Evolutionary conservation across 2,329 filamentous ascomycete species (phyloP).

Genomic region (Fusarium pseudocircinatum): DNA sequence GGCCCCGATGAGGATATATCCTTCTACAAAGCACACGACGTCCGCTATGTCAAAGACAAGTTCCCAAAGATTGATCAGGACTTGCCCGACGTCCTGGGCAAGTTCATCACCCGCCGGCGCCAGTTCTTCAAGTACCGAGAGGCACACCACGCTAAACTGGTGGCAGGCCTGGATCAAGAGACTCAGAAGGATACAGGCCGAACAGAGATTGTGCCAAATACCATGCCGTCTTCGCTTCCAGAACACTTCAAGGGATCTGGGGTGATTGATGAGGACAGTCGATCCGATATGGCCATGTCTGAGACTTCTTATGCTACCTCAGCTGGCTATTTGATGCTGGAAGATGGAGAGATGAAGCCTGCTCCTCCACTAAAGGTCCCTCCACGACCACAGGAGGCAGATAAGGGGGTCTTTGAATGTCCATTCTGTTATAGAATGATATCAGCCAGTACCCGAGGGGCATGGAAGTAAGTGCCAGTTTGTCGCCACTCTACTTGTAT

Average conservation of each 20-base stretch:
- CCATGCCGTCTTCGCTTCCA: conserved; percentile 39
- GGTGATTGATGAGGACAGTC: conserved; percentile 29
- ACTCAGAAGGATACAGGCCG: conserved; percentile 3
- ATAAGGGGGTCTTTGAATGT: conserved; percentile 48
- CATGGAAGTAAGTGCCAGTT: conserved; percentile 45
- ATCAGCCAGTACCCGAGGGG: conserved; percentile 28
- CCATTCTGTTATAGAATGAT: conserved; percentile 53
- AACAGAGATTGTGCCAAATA: conserved; percentile 16
- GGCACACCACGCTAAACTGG: conserved; percentile 48
- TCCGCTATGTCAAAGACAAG: conserved; percentile 45
- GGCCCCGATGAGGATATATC: conserved; percentile 30
- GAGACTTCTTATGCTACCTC: conserved; percentile 47
- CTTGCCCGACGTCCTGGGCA: conserved; percentile 43
- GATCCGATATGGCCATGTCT: conserved; percentile 37
- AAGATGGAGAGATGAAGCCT: not conserved
- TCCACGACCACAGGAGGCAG: conserved; percentile 30
- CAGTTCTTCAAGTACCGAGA: conserved; percentile 52
- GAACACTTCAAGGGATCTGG: conserved; percentile 1
- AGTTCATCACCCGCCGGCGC: conserved; percentile 47
- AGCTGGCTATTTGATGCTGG: not conserved
- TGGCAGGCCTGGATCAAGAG: not conserved
- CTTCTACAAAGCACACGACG: conserved; percentile 42
- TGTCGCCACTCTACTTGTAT: accelerated
- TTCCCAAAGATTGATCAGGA: conserved; percentile 31
- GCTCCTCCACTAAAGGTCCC: conserved; percentile 26